phyloP scores from a whole-genome alignment of 176 grass and related monocot species.

The Chrysopogon serrulatus region DNA sequence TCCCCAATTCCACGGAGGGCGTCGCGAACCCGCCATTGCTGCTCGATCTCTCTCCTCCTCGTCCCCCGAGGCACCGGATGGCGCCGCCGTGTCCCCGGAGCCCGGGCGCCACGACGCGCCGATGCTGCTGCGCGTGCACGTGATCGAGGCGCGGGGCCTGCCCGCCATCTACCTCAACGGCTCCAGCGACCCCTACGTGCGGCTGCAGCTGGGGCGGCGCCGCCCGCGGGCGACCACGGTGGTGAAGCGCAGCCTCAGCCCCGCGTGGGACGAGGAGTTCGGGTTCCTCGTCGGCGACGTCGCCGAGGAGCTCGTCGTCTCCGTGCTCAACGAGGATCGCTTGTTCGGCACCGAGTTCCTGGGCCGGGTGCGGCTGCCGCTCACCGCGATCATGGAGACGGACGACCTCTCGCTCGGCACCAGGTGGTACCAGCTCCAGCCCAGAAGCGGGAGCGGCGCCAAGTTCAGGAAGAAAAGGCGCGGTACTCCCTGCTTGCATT shows the following conservation, averaged over 20 bases:
- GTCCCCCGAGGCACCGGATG: neutral
- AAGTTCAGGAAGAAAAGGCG: conserved; percentile 69
- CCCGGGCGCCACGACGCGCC: conserved; percentile 19
- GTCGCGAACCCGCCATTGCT: conserved; percentile 14
- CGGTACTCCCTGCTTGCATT: conserved; percentile 34
- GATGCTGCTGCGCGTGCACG: conserved; percentile 85
- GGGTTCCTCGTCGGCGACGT: conserved; percentile 64
- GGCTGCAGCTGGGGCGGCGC: conserved; percentile 63
- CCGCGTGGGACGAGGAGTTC: conserved; percentile 83
- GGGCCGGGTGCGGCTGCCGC: conserved; percentile 57
- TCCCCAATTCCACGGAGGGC: conserved; percentile 21
- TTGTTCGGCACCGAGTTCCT: conserved; percentile 61
- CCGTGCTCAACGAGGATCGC: conserved; percentile 70
- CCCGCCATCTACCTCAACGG: conserved; percentile 56
- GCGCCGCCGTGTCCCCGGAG: neutral
- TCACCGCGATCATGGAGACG: conserved; percentile 50
- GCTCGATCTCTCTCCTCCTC: neutral
- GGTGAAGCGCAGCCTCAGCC: conserved; percentile 70
- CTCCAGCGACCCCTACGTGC: conserved; percentile 70
- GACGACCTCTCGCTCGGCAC: conserved; percentile 62
- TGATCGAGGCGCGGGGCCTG: conserved; percentile 78
- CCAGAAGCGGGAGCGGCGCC: conserved; percentile 42
- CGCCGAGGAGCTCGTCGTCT: conserved; percentile 64
- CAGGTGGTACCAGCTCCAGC: conserved; percentile 72
- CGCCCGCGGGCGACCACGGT: conserved; percentile 62